Conservation (phyloP, 306 rosid genomes). For the Datisca glomerata region DNA sequence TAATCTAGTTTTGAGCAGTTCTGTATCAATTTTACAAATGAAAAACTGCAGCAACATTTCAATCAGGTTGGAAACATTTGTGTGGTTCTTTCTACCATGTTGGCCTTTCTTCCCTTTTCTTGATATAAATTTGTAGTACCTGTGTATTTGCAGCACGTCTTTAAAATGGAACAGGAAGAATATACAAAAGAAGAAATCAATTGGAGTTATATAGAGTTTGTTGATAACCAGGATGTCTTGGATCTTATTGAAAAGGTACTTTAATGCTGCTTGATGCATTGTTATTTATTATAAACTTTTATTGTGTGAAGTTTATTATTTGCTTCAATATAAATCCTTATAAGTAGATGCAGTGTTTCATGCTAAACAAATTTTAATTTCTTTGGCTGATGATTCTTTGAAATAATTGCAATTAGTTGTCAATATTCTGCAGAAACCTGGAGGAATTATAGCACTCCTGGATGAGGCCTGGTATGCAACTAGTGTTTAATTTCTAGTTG, state of each 20-base stretch:
- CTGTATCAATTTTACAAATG: slow-evolving; percentile 96
- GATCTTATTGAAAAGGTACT: slow-evolving; percentile 93
- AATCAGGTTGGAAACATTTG: slow-evolving; percentile 66
- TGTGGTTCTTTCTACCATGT: slow-evolving; percentile 10
- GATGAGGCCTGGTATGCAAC: slow-evolving; percentile 99
- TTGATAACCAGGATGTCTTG: slow-evolving; percentile 97
- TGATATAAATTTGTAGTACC: slow-evolving; percentile 11
- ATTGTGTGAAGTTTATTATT: no score
- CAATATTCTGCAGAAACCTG: slow-evolving; percentile 77
- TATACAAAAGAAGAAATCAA: slow-evolving; percentile 90
- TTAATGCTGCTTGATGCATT: slow-evolving; percentile 15
- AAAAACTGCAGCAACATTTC: slow-evolving; percentile 99
- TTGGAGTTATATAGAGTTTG: slow-evolving; percentile 99
- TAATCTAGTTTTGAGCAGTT: slow-evolving; percentile 89
- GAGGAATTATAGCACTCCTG: slow-evolving; percentile 90
- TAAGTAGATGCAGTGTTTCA: no score
- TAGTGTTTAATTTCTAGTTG: slow-evolving; percentile 11
- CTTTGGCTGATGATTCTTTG: slow-evolving; percentile 11
- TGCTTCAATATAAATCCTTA: no score
- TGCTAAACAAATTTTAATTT: neutral
- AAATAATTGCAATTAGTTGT: slow-evolving; percentile 13
- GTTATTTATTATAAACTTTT: slow-evolving; percentile 8
- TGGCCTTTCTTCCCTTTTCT: slow-evolving; percentile 1
- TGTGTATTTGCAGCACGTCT: slow-evolving; percentile 75
- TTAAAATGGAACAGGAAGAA: slow-evolving; percentile 99